Evolutionary conservation across 2,329 filamentous ascomycete genomes (phyloP).

Genomic region (Dothiorella sarmentorum): DNA sequence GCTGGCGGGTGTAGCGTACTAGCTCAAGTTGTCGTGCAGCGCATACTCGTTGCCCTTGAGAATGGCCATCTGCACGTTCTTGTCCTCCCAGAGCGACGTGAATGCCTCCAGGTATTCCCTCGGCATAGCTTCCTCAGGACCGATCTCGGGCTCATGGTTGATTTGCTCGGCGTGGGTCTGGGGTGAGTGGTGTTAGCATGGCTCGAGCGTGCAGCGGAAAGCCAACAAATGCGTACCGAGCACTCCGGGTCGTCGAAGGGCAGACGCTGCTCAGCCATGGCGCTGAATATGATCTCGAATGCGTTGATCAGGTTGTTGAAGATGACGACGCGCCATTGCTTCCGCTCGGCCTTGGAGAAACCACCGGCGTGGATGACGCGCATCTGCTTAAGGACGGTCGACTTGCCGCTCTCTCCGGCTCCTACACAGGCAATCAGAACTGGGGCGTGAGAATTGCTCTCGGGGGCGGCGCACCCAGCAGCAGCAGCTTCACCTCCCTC

Average conservation of each 20-base stretch:
- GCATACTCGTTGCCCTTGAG: constrained; percentile 94
- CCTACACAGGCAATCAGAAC: constrained; percentile 51
- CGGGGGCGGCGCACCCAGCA: constrained; percentile 67
- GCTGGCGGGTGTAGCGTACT: constrained; percentile 57
- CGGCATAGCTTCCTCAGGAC: constrained; percentile 76
- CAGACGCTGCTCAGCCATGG: constrained; percentile 82
- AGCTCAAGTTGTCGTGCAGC: constrained; percentile 89
- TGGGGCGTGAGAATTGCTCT: too few relatives aligned
- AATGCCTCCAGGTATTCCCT: constrained; percentile 75
- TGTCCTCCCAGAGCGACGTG: constrained; percentile 78
- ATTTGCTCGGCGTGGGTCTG: constrained; percentile 77
- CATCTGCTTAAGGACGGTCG: constrained; percentile 98
- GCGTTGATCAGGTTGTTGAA: constrained; percentile 94
- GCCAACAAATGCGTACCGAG: constrained; percentile 53
- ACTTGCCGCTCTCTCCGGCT: constrained; percentile 93
- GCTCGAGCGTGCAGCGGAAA: neutral
- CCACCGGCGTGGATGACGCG: constrained; percentile 93
- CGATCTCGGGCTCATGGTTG: constrained; percentile 76
- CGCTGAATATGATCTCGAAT: constrained; percentile 84
- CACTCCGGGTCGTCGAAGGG: constrained; percentile 76
- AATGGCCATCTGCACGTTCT: constrained; percentile 81
- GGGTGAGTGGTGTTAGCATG: constrained; percentile 14
- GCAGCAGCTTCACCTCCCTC: constrained; percentile 87
- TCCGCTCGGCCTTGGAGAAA: constrained; percentile 83
- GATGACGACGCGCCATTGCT: constrained; percentile 92